Percentiles rank a stretch among this genome's conserved stretches.
phyloP scores from a whole-genome alignment of 208 protist genomes.

The Kentomonas sorsogonicus region DNA sequence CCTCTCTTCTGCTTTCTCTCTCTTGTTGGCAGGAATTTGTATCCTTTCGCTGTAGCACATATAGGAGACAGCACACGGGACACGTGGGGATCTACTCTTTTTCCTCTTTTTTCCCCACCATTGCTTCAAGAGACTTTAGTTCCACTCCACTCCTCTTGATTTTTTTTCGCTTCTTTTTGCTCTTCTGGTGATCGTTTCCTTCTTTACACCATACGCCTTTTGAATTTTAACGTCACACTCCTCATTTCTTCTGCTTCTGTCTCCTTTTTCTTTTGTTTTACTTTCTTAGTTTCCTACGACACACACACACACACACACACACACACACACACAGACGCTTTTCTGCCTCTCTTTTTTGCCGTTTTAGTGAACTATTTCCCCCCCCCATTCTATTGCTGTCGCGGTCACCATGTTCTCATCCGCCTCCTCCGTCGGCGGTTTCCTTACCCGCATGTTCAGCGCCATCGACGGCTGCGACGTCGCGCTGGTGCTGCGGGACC shows the following conservation, averaged over 20 bases:
- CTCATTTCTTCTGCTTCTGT: slow-evolving; percentile 8
- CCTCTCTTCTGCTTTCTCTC: too few species aligned
- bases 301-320: slow-evolving; percentile 15
- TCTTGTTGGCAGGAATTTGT: too few species aligned
- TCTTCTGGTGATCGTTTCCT: slow-evolving; percentile 5
- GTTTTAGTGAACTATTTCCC: slow-evolving; percentile 11
- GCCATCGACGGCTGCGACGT: slow-evolving; percentile 78
- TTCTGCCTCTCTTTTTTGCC: slow-evolving; percentile 7
- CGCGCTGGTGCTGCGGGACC: slow-evolving; percentile 42
- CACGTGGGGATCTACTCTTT: background rate
- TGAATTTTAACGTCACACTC: slow-evolving; percentile 6
- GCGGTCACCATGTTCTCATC: too few species aligned
- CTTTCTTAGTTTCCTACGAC: slow-evolving; percentile 16
- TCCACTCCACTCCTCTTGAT: background rate
- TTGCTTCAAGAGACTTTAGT: too few species aligned
- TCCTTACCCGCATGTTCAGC: slow-evolving; percentile 60
- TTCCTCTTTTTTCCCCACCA: background rate
- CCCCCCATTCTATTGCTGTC: slow-evolving; percentile 11
- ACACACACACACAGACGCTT: slow-evolving; percentile 9
- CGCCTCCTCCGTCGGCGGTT: slow-evolving; percentile 20
- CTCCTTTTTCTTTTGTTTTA: background rate
- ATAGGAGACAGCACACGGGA: too few species aligned
- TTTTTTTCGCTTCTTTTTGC: slow-evolving; percentile 12
- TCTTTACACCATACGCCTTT: background rate
- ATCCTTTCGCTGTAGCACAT: too few species aligned